Evolutionary conservation across 169 alveolate species (phyloP).

Genomic region (Plasmodium ovale): DNA sequence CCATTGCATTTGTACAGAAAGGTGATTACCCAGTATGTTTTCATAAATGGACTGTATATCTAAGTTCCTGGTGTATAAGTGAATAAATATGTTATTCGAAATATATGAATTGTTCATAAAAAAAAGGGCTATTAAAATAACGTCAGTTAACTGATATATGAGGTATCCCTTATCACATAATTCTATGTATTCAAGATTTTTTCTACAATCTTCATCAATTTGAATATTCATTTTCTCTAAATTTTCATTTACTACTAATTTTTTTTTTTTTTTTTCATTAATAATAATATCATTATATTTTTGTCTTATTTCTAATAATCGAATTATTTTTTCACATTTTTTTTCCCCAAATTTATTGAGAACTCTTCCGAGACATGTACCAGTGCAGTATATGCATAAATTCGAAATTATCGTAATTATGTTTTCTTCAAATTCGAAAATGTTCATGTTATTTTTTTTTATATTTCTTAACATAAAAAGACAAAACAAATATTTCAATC

Average conservation of each 20-base stretch:
- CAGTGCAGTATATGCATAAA: conserved; percentile 43
- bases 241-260: conserved; percentile 43
- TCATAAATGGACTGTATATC: conserved; percentile 73
- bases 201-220: conserved; percentile 66
- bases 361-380: conserved; percentile 60
- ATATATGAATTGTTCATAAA: conserved; percentile 67
- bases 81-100: conserved; percentile 69
- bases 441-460: conserved; percentile 27
- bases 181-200: conserved; percentile 66
- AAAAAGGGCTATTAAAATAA: conserved; percentile 69
- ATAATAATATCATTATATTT: conserved; percentile 50
- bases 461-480: conserved; percentile 63
- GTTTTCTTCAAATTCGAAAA: conserved; percentile 71
- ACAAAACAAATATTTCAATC: conserved; percentile 61
- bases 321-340: conserved; percentile 66
- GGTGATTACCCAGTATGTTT: conserved; percentile 45
- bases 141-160: conserved; percentile 65
- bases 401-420: conserved; percentile 65
- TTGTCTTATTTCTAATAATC: conserved; percentile 68
- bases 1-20: not conserved
- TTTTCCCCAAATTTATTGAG: conserved; percentile 75
- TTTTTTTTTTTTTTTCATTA: conserved; percentile 67
- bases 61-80: conserved; percentile 46
- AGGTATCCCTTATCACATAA: conserved; percentile 72
- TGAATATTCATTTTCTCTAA: conserved; percentile 70